A percentile compares a stretch with the other conserved stretches of the same genome.
phyloP scores from a whole-genome alignment of 2,329 filamentous ascomycete species.

The Furcasterigmium sp. region DNA sequence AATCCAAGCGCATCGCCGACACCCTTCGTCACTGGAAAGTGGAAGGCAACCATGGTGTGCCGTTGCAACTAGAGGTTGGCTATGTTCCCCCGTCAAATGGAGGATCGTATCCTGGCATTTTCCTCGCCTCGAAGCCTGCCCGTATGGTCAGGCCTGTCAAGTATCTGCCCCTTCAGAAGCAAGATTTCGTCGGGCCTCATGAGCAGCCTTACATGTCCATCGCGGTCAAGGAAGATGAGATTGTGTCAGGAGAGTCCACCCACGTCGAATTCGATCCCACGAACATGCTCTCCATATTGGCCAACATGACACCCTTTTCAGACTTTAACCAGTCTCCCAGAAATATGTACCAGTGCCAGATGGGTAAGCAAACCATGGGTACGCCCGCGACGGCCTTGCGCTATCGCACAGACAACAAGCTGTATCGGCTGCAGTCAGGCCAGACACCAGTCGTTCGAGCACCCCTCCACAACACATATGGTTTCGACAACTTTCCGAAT shows the following conservation, averaged over 20 bases:
- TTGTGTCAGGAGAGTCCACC: slow-evolving; percentile 81
- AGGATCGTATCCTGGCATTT: slow-evolving; percentile 94
- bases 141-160: slow-evolving; percentile 90
- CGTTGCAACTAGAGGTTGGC: slow-evolving; percentile 82
- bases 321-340: slow-evolving; percentile 97
- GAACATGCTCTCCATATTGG: slow-evolving; percentile 94
- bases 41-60: slow-evolving; percentile 73
- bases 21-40: slow-evolving; percentile 95
- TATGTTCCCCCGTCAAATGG: slow-evolving; percentile 82
- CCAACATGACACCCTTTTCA: slow-evolving; percentile 98
- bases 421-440: slow-evolving; percentile 89
- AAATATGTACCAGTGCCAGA: slow-evolving; percentile 99
- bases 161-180: slow-evolving; percentile 79
- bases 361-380: slow-evolving; percentile 99
- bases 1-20: slow-evolving; percentile 77
- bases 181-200: slow-evolving; percentile 86
- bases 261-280: slow-evolving; percentile 94
- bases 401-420: slow-evolving; percentile 94
- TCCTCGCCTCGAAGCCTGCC: slow-evolving; percentile 81
- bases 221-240: slow-evolving; percentile 81
- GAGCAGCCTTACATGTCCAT: slow-evolving; percentile 99
- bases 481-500: slow-evolving; percentile 96
- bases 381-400: slow-evolving; percentile 81
- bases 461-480: slow-evolving; percentile 91
- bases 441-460: slow-evolving; percentile 92